phyloP scores from a whole-genome alignment of 2,329 filamentous ascomycete species.

The Mycosphaerelloides madeirae region DNA sequence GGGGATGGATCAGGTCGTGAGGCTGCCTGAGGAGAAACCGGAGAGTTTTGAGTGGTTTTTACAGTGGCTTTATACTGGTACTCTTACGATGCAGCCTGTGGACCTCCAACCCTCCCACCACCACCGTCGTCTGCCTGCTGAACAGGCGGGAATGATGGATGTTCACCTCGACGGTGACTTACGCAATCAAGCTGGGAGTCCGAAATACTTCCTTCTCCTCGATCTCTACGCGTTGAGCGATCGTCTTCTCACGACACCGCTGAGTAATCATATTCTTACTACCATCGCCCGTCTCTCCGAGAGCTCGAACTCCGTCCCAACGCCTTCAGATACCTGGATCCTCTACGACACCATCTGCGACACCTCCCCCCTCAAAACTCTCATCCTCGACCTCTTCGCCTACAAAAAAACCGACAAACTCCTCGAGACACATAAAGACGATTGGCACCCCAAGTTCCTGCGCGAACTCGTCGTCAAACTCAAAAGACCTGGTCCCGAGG shows the following conservation, averaged over 20 bases:
- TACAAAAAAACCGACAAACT: constrained; percentile 51
- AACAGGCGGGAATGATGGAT: constrained; percentile 9
- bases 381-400: constrained; percentile 48
- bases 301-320: constrained; percentile 46
- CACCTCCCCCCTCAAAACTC: constrained; percentile 35
- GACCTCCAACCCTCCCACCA: constrained; percentile 6
- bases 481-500: constrained; percentile 42
- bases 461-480: constrained; percentile 44
- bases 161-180: constrained; percentile 32
- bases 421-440: constrained; percentile 42
- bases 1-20: constrained; percentile 39
- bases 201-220: constrained; percentile 48
- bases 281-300: constrained; percentile 43
- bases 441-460: constrained; percentile 47
- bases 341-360: constrained; percentile 43
- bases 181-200: constrained; percentile 43
- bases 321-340: constrained; percentile 46
- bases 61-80: constrained; percentile 48
- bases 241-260: constrained; percentile 42
- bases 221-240: constrained; percentile 46
- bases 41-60: constrained; percentile 48
- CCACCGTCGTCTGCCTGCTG: background rate
- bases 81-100: constrained; percentile 27
- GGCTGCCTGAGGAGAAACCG: constrained; percentile 42
- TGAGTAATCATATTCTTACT: constrained; percentile 43